Base-by-base conservation (phyloP, 805 yeast species). In the Cyberlindnera euphorbiiphila region DNA sequence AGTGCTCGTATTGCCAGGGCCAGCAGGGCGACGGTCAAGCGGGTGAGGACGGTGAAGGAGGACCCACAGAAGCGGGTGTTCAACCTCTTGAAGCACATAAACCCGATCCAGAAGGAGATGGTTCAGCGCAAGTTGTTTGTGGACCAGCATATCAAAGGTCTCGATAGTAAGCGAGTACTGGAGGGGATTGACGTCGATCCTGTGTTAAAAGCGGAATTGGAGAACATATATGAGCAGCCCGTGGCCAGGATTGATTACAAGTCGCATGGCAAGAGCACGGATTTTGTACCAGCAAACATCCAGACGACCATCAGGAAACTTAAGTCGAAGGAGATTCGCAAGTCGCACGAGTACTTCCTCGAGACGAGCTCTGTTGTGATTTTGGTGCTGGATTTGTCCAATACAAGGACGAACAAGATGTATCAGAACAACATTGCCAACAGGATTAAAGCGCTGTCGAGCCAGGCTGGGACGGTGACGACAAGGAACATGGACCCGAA, bases 41-140 rank as follows among this genome's bases (percentile, higher is more conserved):
- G 25, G 12, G 21, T 13, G 12, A 28, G 23, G 9, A 13, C 26
- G 8, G 24, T 14, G n/a, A 11, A 20, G 2, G 34, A 31, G 18
- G 7, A 5, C 15, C 26, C 32, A 16, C 21, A 21, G 17, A 27
- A 22, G 13, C 32, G 34, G 22, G 30, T 35, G 17, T 4, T 7
- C 7, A 20, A 28, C 8, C 35, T 43, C n/a, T 31, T 43, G 9
- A 29, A 29, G 20, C 38, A 39, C n/a, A 39, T 36, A 16, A 19
- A 36, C 20, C 50, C 50, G 2, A 21, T 46, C 10, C 38, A 33
- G 28, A 43, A 46, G 27, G 47, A 46, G 27, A 22, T 40, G 14
- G 26, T 32, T 15, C 43, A 46, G 29, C 23, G 45, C 25, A 43
- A 38, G 28, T 29, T 46, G 11, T 46, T 46, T 24, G 40, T 46